Evolutionary conservation across 2,329 filamentous ascomycete genomes (phyloP).

Genomic region (Phialocephala sp.): DNA sequence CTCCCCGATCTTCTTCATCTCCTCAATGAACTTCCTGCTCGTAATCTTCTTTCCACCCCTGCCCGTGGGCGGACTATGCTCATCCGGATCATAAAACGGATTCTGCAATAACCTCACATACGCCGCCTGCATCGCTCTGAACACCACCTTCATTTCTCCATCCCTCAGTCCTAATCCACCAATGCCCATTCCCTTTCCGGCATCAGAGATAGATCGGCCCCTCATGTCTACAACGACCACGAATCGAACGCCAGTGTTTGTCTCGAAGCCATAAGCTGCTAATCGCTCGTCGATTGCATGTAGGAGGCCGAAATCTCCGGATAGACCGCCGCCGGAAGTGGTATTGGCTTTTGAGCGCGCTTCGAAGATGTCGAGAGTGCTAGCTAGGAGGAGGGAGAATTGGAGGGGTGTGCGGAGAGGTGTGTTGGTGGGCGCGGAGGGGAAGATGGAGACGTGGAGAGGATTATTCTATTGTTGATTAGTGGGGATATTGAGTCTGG

Average conservation of each 20-base stretch:
- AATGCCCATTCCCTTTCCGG: conserved; percentile 40
- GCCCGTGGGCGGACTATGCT: conserved; percentile 67
- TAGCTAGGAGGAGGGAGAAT: conserved; percentile 89
- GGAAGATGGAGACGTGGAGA: conserved; percentile 90
- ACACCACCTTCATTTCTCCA: conserved; percentile 86
- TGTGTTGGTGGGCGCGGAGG: conserved; percentile 51
- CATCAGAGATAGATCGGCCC: conserved; percentile 54
- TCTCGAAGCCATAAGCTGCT: conserved; percentile 94
- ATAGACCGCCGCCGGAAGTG: conserved; percentile 55
- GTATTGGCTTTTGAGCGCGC: conserved; percentile 77
- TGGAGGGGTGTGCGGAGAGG: conserved; percentile 78
- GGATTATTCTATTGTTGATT: conserved; percentile 80
- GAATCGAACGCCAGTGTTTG: conserved; percentile 92
- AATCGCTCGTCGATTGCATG: conserved; percentile 94
- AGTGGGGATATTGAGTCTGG: background rate
- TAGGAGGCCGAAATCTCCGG: conserved; percentile 88
- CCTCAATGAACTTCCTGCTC: conserved; percentile 78
- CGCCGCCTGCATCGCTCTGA: conserved; percentile 89
- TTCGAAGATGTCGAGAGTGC: conserved; percentile 92
- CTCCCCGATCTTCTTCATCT: conserved; percentile 86
- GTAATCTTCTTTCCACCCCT: conserved; percentile 73
- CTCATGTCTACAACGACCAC: conserved; percentile 91
- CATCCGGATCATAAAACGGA: conserved; percentile 91
- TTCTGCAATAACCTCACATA: conserved; percentile 91
- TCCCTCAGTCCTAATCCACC: conserved; percentile 74